phyloP scores from a whole-genome alignment of 441 rosid species.

The Pelargonium fulgidum region DNA sequence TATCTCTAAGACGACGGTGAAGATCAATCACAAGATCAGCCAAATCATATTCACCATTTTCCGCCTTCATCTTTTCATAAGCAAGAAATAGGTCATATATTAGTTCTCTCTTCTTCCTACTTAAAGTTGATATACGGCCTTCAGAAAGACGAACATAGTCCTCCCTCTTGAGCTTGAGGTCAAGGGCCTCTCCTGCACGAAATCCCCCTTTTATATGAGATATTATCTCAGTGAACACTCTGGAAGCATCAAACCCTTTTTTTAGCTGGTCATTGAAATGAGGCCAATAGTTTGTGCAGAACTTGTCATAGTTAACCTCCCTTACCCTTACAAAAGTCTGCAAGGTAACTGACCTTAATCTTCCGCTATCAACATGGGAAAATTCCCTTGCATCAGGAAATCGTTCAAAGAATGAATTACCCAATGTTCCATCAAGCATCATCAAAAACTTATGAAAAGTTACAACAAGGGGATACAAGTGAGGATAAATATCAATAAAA shows the following conservation, averaged over 20 bases:
- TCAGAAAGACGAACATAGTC: conserved; percentile 34
- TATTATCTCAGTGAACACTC: conserved; percentile 46
- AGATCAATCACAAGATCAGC: conserved; percentile 53
- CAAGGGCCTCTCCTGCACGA: conserved; percentile 18
- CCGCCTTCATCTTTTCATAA: conserved; percentile 45
- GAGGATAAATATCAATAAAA: conserved; percentile 27
- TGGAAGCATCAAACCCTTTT: conserved; percentile 41
- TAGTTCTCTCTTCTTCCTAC: conserved; percentile 22
- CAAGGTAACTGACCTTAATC: conserved; percentile 22
- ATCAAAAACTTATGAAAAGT: conserved; percentile 45
- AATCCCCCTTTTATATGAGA: conserved; percentile 53
- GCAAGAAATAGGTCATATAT: conserved; percentile 34
- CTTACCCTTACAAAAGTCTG: conserved; percentile 32
- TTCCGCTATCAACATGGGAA: conserved; percentile 16
- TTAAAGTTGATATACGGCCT: conserved; percentile 33
- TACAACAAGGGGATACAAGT: conserved; percentile 39
- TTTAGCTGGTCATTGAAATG: conserved; percentile 33
- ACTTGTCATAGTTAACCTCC: conserved; percentile 46
- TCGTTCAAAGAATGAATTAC: conserved; percentile 41
- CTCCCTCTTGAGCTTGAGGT: conserved; percentile 27
- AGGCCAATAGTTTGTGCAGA: conserved; percentile 44
- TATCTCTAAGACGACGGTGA: conserved; percentile 31
- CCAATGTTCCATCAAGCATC: conserved; percentile 56
- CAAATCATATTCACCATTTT: conserved; percentile 42
- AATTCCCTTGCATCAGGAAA: conserved; percentile 30